Conservation (phyloP, 768 basidiomycete species). For the Boletus subparvulus region DNA sequence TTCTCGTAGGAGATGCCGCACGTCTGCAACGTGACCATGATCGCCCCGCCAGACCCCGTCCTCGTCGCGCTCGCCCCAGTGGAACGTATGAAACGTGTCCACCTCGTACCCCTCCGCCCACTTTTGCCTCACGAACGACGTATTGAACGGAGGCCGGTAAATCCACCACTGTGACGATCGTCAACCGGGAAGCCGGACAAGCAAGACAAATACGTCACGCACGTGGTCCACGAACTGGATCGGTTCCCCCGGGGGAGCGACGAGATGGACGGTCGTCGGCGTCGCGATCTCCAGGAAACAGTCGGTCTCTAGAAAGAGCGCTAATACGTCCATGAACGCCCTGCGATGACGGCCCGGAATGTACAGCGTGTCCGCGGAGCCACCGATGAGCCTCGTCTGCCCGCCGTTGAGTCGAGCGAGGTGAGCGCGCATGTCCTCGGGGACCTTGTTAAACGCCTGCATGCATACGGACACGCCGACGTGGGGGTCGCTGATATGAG, state of each 20-base stretch:
- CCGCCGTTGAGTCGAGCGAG: slow-evolving; percentile 37
- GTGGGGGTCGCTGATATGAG: slow-evolving; percentile 37
- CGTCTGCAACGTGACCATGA: slow-evolving; percentile 36
- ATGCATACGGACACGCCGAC: slow-evolving; percentile 46
- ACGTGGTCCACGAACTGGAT: slow-evolving; percentile 52
- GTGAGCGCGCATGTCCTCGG: slow-evolving; percentile 36
- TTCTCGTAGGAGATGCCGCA: slow-evolving; percentile 37
- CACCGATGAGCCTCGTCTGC: slow-evolving; percentile 43
- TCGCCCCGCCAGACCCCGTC: slow-evolving; percentile 38
- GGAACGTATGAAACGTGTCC: slow-evolving; percentile 52
- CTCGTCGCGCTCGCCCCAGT: slow-evolving; percentile 43
- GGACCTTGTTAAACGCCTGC: slow-evolving; percentile 39
- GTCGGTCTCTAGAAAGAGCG: slow-evolving; percentile 44
- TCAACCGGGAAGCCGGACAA: neutral
- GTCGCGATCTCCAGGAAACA: slow-evolving; percentile 52
- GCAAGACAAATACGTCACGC: slow-evolving; percentile 7
- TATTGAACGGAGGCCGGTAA: slow-evolving; percentile 45
- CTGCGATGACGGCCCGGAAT: slow-evolving; percentile 43
- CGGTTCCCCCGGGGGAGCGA: slow-evolving; percentile 37
- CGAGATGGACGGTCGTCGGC: slow-evolving; percentile 46
- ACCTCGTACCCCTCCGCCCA: slow-evolving; percentile 49
- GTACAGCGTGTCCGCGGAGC: slow-evolving; percentile 50
- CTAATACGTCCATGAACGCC: slow-evolving; percentile 42
- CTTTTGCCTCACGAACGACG: slow-evolving; percentile 44
- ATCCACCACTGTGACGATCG: slow-evolving; percentile 43